These are phyloP conservation scores for Diaporthe vaccinii DNA, from an alignment of 2,329 filamentous ascomycete species.

Conservation along the genomic window DNA sequence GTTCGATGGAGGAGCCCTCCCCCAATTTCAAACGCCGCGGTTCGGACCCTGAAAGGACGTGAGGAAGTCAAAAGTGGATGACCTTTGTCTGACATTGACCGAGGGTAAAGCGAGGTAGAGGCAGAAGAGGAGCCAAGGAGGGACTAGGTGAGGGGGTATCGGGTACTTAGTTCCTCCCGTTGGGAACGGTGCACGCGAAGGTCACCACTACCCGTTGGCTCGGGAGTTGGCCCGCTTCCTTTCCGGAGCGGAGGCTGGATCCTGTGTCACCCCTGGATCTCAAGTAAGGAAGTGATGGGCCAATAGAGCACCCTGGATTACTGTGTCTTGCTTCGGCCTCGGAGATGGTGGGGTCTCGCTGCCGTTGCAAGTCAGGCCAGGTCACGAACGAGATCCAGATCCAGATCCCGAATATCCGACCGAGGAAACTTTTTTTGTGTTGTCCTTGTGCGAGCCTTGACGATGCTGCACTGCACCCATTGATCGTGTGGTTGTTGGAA, in stretches of 20 bases:
- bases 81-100: slow-evolving; percentile 31
- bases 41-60: slow-evolving; percentile 7
- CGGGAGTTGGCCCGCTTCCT: slow-evolving; percentile 22
- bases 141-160: not conserved
- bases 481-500: not conserved
- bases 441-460: not conserved
- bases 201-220: not conserved
- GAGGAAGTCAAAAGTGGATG: slow-evolving; percentile 20
- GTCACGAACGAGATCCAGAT: slow-evolving; percentile 19
- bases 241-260: not conserved
- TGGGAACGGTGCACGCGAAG: rapidly evolving
- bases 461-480: not conserved
- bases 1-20: slow-evolving; percentile 26
- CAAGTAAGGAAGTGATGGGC: not conserved
- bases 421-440: not conserved
- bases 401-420: slow-evolving; percentile 28
- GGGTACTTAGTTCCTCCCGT: not conserved
- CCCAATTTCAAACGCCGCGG: slow-evolving; percentile 10
- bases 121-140: not conserved
- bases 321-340: slow-evolving; percentile 16
- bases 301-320: slow-evolving; percentile 26
- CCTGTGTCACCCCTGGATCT: slow-evolving; percentile 7
- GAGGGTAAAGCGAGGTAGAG: not conserved
- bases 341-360: slow-evolving; percentile 14
- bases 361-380: slow-evolving; percentile 25